A percentile compares a stretch with the other conserved stretches of the same genome.
Evolutionary conservation across 2,329 filamentous ascomycete species (phyloP).

Genomic region (Metarhizium sp.): DNA sequence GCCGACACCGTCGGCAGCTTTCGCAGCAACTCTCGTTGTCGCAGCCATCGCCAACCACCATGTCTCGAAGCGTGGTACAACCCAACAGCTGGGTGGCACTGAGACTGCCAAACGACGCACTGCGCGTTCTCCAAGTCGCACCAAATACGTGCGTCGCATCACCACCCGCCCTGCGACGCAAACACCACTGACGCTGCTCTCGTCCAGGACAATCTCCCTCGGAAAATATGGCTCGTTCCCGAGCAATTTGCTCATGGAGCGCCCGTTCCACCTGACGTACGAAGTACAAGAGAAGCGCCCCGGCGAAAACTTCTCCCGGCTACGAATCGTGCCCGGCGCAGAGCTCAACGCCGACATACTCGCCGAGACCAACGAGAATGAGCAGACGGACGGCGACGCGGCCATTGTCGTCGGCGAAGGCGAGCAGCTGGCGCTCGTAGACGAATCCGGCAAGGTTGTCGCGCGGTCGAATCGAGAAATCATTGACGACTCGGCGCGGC

Average conservation of each 20-base stretch:
- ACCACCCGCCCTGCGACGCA: background rate
- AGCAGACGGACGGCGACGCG: constrained; percentile 35
- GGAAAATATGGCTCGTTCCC: constrained; percentile 91
- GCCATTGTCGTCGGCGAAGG: constrained; percentile 26
- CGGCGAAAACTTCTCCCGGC: constrained; percentile 53
- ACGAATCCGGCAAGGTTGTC: constrained; percentile 33
- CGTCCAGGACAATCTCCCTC: constrained; percentile 66
- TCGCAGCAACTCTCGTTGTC: background rate
- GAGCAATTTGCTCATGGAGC: constrained; percentile 80
- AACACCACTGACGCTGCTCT: constrained; percentile 14
- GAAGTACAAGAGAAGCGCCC: constrained; percentile 68
- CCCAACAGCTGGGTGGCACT: constrained; percentile 53
- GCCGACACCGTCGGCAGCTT: background rate
- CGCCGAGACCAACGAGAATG: constrained; percentile 27
- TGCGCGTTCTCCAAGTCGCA: constrained; percentile 46
- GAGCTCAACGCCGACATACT: constrained; percentile 80
- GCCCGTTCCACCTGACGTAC: constrained; percentile 86
- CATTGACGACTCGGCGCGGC: constrained; percentile 54
- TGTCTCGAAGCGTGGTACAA: constrained; percentile 28
- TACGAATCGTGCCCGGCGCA: constrained; percentile 69
- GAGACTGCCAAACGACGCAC: constrained; percentile 47
- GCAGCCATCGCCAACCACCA: constrained; percentile 4
- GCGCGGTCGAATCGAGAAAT: constrained; percentile 50
- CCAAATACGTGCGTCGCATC: constrained; percentile 46
- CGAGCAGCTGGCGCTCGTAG: constrained; percentile 32